Base-by-base conservation (phyloP, 1,139 yeast species). In the Blastobotrys raffinosifermentans region DNA sequence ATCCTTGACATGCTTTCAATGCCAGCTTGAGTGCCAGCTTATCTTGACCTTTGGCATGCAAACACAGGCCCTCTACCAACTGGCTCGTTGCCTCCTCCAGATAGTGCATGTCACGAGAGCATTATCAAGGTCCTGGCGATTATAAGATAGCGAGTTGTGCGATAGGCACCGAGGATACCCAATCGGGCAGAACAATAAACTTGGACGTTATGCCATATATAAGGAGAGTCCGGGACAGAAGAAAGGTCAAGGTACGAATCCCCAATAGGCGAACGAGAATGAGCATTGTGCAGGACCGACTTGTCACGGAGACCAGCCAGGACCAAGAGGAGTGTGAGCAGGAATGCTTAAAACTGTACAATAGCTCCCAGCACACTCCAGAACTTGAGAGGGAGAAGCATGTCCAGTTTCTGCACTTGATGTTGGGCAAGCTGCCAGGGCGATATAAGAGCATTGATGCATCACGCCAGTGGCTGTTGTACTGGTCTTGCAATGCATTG, bases 401-500 rank as follows among this genome's bases (percentile, higher is more conserved):
- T 47, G 40, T 50, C 16, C 48, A 46, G 38, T 80, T 66, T 47
- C 51, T 71, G 10, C 53, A 60, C 14, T 66, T 69, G 31, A 60
- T 83, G 17, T 48, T 44, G 15, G 59, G 57, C 19, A 66, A 69
- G 19, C 67, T 83, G 19, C 82, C 87, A 0, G 49, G 58, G 2
- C 53, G 61, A 31, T 73, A 69, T 59, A 60, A 63, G 34, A 63
- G 66, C 0, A 65, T 85, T 32, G 97, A 91, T 60, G 91, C 96
- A 0, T 83, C 94, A 17, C 89, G 83, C 45, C 80, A 95, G 0
- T 93, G 98, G 98, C 64, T 91, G 58, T 46, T 82, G 2, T 89
- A 84, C 58, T 91, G 98, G 98, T 61, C 81, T 2, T 53, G 74
- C 29, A 87, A 86, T 55, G 68, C 87, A 0, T 48, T 71, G 32